Percentiles rank a stretch among this genome's conserved stretches.
Conservation (phyloP, 148 eudicot genomes). For the Spergularia marina region DNA sequence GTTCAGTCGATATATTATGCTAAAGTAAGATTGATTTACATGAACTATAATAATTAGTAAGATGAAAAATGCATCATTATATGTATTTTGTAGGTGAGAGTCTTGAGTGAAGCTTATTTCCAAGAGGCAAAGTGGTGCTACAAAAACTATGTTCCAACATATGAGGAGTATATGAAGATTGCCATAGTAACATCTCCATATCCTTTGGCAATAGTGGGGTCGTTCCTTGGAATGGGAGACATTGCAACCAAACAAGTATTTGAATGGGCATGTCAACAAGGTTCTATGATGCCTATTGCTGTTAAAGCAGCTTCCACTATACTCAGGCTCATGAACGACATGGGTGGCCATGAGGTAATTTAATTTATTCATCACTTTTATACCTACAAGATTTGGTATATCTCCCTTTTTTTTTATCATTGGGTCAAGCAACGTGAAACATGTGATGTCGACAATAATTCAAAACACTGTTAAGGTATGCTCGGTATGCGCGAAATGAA, state of each 20-base stretch:
- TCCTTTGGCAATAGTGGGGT: conserved; percentile 16
- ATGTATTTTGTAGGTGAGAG: conserved; percentile 21
- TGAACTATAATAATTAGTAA: too few species aligned
- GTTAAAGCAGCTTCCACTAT: conserved; percentile 25
- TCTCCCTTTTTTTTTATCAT: too few species aligned
- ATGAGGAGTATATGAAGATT: conserved; percentile 40
- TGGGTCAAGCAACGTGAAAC: too few species aligned
- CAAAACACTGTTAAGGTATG: too few species aligned
- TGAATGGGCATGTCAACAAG: conserved; percentile 37
- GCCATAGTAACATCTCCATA: conserved; percentile 24
- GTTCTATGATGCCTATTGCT: conserved; percentile 31
- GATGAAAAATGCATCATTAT: too few species aligned
- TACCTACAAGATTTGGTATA: too few species aligned
- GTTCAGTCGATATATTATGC: too few species aligned
- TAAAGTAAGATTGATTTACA: too few species aligned
- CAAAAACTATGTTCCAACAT: conserved; percentile 29
- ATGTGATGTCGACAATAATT: too few species aligned
- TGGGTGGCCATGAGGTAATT: conserved; percentile 37
- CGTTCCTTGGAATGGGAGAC: conserved; percentile 39
- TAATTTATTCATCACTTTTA: background rate
- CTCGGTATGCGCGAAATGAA: too few species aligned
- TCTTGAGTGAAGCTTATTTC: conserved; percentile 24
- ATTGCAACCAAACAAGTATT: conserved; percentile 30
- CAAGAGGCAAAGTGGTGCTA: conserved; percentile 44
- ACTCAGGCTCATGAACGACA: conserved; percentile 36